phyloP scores from a whole-genome alignment of 2,329 filamentous ascomycete genomes.

The Diaporthe batatas region DNA sequence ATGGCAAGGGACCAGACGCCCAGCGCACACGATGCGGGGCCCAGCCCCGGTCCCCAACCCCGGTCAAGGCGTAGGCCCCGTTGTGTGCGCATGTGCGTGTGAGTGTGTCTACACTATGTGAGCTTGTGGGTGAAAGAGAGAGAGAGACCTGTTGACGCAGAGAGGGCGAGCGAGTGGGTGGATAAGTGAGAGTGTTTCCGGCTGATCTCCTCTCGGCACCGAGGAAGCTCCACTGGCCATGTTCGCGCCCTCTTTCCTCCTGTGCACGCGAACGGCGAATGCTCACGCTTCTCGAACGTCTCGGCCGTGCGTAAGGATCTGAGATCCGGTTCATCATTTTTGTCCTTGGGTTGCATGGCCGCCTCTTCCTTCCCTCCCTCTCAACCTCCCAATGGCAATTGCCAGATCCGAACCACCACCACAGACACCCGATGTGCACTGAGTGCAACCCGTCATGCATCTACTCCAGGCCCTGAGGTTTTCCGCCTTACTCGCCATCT shows the following conservation, averaged over 20 bases:
- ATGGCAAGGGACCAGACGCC: slow-evolving; percentile 31
- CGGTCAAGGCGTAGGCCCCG: slow-evolving; percentile 10
- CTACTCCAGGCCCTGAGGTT: slow-evolving; percentile 25
- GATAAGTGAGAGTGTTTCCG: background rate
- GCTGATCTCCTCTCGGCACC: slow-evolving; percentile 5
- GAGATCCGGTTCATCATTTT: slow-evolving; percentile 19
- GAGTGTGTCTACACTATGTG: too few species aligned
- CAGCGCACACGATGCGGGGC: slow-evolving; percentile 17
- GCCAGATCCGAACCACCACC: slow-evolving; percentile 2
- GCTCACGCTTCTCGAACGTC: slow-evolving; percentile 33
- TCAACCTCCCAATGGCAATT: background rate
- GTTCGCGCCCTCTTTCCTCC: slow-evolving; percentile 7
- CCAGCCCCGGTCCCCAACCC: slow-evolving; percentile 7
- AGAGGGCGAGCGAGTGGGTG: too few species aligned
- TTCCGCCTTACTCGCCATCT: slow-evolving; percentile 33
- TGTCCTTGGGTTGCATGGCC: slow-evolving; percentile 15
- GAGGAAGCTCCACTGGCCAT: slow-evolving; percentile 5
- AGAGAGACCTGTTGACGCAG: too few species aligned
- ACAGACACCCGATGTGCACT: slow-evolving; percentile 30
- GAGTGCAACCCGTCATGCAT: slow-evolving; percentile 33
- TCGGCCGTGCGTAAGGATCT: slow-evolving; percentile 30
- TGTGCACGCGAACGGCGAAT: slow-evolving; percentile 21
- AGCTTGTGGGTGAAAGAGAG: background rate
- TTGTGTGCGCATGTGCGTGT: background rate
- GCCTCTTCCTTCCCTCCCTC: slow-evolving; percentile 24